Conservation (phyloP, 1,139 yeast genomes). For the Yamadazyma oceani region DNA sequence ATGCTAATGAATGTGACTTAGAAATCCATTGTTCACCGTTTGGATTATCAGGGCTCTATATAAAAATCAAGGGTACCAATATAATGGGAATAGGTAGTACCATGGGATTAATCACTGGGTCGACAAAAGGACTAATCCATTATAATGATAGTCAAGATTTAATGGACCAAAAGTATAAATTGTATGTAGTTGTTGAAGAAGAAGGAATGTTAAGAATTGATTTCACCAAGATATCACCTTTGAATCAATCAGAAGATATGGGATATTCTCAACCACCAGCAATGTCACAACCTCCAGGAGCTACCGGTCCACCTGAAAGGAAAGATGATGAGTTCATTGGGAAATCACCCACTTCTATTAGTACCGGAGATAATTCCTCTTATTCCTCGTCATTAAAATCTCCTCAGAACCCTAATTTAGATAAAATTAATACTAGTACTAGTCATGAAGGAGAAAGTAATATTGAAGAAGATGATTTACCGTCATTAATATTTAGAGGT, state of each 20-base stretch:
- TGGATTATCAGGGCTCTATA: slow-evolving; percentile 55
- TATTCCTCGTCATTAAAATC: slow-evolving; percentile 17
- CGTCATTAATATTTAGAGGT: slow-evolving; percentile 51
- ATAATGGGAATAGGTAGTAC: slow-evolving; percentile 59
- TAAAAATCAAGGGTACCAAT: slow-evolving; percentile 52
- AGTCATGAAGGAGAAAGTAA: slow-evolving; percentile 13
- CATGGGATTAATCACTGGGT: slow-evolving; percentile 57
- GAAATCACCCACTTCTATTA: slow-evolving; percentile 15
- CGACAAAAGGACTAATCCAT: slow-evolving; percentile 50
- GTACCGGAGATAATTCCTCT: slow-evolving; percentile 17
- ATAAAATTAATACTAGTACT: slow-evolving; percentile 12
- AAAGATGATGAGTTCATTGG: slow-evolving; percentile 11
- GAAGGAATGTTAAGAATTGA: slow-evolving; percentile 52
- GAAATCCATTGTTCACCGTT: slow-evolving; percentile 61
- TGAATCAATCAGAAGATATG: slow-evolving; percentile 17
- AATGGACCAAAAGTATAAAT: slow-evolving; percentile 48
- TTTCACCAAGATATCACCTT: slow-evolving; percentile 47
- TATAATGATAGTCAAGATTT: slow-evolving; percentile 52
- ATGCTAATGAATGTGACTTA: slow-evolving; percentile 53
- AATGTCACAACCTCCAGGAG: slow-evolving; percentile 3
- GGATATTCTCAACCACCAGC: slow-evolving; percentile 5
- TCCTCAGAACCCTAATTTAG: slow-evolving; percentile 13
- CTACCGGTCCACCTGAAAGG: slow-evolving; percentile 1
- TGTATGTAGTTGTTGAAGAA: slow-evolving; percentile 53
- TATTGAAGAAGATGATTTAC: slow-evolving; percentile 33